Conservation (phyloP, 345 rosid species). For the Gossypium sturtianum region DNA sequence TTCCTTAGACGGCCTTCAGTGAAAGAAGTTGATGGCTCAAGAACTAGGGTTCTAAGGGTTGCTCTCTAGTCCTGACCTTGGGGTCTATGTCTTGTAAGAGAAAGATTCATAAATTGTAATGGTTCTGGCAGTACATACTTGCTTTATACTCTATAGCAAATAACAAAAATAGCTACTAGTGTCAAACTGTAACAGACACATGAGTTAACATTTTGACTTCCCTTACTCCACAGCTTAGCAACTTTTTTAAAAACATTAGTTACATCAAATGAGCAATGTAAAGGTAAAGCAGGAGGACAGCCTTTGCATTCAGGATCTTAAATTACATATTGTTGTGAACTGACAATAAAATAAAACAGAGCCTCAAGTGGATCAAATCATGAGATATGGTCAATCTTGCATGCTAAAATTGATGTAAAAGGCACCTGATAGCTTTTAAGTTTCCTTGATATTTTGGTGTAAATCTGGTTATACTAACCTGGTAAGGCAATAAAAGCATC, state of each 20-base stretch:
- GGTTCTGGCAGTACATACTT: slow-evolving; percentile 21
- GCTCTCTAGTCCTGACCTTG: too few relatives aligned
- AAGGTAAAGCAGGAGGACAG: background rate
- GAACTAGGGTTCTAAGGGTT: slow-evolving; percentile 28
- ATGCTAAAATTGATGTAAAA: slow-evolving; percentile 15
- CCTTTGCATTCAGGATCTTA: background rate
- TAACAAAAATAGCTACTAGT: too few relatives aligned
- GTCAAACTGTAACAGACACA: slow-evolving; percentile 1
- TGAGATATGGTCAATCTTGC: slow-evolving; percentile 10
- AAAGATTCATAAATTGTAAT: slow-evolving; percentile 20
- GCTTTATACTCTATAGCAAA: too few relatives aligned
- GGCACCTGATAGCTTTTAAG: slow-evolving; percentile 18
- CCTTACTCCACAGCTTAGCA: background rate
- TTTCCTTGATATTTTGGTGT: slow-evolving; percentile 18
- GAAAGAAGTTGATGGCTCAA: slow-evolving; percentile 79
- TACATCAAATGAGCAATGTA: background rate
- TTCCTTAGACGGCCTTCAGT: slow-evolving; percentile 33
- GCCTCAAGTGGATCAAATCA: slow-evolving; percentile 13
- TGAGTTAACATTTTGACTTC: background rate
- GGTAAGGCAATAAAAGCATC: slow-evolving; percentile 99
- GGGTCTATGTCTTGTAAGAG: slow-evolving; percentile 18
- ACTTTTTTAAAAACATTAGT: background rate
- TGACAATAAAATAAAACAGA: slow-evolving; percentile 10
- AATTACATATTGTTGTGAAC: background rate
- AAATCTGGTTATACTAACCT: slow-evolving; percentile 48